phyloP scores from a whole-genome alignment of 108 stramenopile species.

The Pseudonitzschia multiseries region DNA sequence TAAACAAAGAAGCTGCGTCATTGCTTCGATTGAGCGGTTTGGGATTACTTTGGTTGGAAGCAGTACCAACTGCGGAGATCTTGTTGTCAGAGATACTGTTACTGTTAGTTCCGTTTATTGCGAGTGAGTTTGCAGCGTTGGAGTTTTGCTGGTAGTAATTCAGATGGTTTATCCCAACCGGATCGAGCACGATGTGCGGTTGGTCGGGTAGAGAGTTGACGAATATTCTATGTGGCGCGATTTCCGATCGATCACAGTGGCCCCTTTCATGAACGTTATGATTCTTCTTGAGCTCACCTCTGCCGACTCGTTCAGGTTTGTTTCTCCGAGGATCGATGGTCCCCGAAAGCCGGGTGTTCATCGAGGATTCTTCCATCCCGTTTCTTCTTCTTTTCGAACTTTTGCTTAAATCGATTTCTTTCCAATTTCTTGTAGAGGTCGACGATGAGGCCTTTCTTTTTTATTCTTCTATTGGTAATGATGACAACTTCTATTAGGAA shows the following conservation, averaged over 20 bases:
- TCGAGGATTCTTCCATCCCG: too few relatives aligned
- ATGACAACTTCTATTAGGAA: too few relatives aligned
- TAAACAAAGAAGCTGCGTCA: neutral
- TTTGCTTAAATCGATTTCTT: too few relatives aligned
- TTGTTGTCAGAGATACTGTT: neutral
- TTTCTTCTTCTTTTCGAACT: too few relatives aligned
- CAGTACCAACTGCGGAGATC: neutral
- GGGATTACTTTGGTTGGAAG: neutral
- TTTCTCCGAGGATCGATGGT: too few relatives aligned
- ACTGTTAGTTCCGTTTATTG: neutral
- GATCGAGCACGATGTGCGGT: neutral
- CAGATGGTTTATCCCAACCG: neutral
- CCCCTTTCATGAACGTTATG: neutral
- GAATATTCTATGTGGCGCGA: too few relatives aligned
- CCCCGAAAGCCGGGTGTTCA: too few relatives aligned
- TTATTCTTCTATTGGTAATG: too few relatives aligned
- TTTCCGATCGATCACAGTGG: too few relatives aligned
- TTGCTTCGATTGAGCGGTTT: neutral
- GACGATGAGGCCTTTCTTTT: too few relatives aligned
- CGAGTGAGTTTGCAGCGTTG: neutral
- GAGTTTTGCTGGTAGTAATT: neutral
- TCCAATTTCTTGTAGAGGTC: too few relatives aligned
- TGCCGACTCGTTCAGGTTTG: neutral
- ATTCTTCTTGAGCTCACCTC: too few relatives aligned
- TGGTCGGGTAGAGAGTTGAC: neutral